Base-by-base conservation (phyloP, 345 rosid species). In the Ceriops zippeliana region DNA sequence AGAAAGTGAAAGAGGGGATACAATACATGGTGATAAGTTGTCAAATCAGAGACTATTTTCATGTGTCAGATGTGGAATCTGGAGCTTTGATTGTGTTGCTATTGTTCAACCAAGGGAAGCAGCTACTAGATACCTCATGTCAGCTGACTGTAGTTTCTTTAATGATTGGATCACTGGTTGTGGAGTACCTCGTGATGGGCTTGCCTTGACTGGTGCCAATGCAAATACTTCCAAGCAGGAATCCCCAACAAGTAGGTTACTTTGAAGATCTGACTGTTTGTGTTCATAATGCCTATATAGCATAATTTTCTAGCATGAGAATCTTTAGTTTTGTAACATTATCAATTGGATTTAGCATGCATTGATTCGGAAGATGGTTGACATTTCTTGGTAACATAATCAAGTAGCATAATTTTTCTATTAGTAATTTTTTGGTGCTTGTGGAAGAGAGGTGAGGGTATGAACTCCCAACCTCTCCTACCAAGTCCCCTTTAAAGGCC, bases 1-100 rank as follows among this genome's bases (percentile, higher is more conserved):
- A 21, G 73, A 62, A 19, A 61, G 65, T 56, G 87, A 76, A 72
- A 67, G 70, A 69, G 80, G 66, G 66, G 35, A 47, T 66, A 52
- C 56, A 32, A 60, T 62, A 69, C 84, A 70, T 71, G 81, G 81
- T 70, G 89, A 81, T 67, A 83, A 80, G 74, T 76, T 88, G 68
- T 86, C 97, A 0, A 89, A 90, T 82, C 99, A 90, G 82, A 89
- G 97, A 76, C 87, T 87, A 65, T 95, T 95, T 77, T 85, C 96
- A 15, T 95, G 99, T 66, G 97, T 85, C 66, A 86, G 90, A 0
- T 95, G 99, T 73, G 99, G 99, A 76, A 81, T 95, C 69, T 79
- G 90, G 82, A 78, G 90, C 79, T 92, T 88, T 78, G 87, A 86
- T 73, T 95, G 99, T 70, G 80, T 91, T 72, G 98, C 99, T 65